Evolutionary conservation across 257 asterid species (phyloP).

Genomic region (Anisodus tanguticus): DNA sequence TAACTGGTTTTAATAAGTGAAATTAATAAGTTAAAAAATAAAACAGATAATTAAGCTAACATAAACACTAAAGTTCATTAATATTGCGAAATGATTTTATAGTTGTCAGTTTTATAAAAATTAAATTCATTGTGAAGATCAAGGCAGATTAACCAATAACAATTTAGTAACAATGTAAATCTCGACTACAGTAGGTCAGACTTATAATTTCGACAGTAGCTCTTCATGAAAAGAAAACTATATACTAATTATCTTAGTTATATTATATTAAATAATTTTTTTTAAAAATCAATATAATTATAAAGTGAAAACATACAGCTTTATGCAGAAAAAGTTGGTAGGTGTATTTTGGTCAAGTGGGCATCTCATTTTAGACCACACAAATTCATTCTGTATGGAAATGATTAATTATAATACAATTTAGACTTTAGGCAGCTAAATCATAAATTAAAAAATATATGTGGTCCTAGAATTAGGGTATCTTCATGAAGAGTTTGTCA

Average conservation of each 20-base stretch:
- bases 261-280: not conserved
- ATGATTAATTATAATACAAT: not conserved
- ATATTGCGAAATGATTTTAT: too few relatives aligned
- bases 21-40: not conserved
- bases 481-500: not conserved
- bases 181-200: not conserved
- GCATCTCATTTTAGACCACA: not conserved
- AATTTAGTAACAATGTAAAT: too few relatives aligned
- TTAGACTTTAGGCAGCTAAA: slow-evolving; percentile 8
- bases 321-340: not conserved
- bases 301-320: not conserved
- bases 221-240: not conserved
- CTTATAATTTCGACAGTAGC: not conserved
- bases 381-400: not conserved
- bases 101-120: too few relatives aligned
- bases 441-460: not conserved
- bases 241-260: not conserved
- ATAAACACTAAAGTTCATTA: too few relatives aligned
- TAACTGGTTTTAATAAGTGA: not conserved
- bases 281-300: not conserved
- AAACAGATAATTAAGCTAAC: not conserved
- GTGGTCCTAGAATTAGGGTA: not conserved
- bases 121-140: too few relatives aligned
- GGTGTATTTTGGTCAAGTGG: slow-evolving; percentile 4
- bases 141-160: too few relatives aligned